Percentiles rank a stretch among this genome's conserved stretches.
Conservation (phyloP, 768 basidiomycete genomes). For the Termitomyces heimii region DNA sequence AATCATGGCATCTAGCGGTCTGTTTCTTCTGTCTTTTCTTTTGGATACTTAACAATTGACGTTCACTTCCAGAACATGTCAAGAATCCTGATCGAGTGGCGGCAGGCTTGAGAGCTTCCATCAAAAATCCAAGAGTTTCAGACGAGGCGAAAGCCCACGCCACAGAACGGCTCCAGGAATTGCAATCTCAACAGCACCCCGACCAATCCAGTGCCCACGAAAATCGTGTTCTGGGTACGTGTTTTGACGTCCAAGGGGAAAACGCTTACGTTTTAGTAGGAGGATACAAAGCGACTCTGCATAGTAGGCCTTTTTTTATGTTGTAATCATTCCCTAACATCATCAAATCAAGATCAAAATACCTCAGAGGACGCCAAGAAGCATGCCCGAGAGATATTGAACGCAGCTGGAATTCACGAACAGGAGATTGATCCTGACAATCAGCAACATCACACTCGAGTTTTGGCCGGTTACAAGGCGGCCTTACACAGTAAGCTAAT, state of each 20-base stretch:
- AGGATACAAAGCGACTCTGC: slow-evolving; percentile 46
- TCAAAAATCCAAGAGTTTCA: slow-evolving; percentile 51
- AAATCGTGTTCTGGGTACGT: slow-evolving; percentile 11
- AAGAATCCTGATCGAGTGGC: slow-evolving; percentile 44
- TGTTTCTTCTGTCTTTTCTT: neutral
- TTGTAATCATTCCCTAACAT: neutral
- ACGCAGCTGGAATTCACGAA: slow-evolving; percentile 32
- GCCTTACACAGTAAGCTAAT: slow-evolving; percentile 36
- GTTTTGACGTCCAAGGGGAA: neutral
- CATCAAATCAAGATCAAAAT: slow-evolving; percentile 27
- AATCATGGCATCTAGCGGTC: slow-evolving; percentile 6
- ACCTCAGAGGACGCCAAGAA: slow-evolving; percentile 44
- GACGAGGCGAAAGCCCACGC: slow-evolving; percentile 45
- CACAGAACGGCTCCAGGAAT: slow-evolving; percentile 29
- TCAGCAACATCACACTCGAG: slow-evolving; percentile 38
- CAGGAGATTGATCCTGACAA: slow-evolving; percentile 18
- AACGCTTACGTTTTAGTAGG: slow-evolving; percentile 16
- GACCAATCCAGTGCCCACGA: neutral
- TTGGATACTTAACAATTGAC: neutral
- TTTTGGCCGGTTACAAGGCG: slow-evolving; percentile 53
- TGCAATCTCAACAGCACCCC: slow-evolving; percentile 7
- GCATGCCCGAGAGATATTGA: slow-evolving; percentile 49
- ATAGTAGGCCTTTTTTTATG: slow-evolving; percentile 23
- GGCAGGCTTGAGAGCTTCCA: slow-evolving; percentile 49
- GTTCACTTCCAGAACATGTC: slow-evolving; percentile 4